phyloP scores from a whole-genome alignment of 2,329 filamentous ascomycete genomes.

The Sordariomycetes sp. region DNA sequence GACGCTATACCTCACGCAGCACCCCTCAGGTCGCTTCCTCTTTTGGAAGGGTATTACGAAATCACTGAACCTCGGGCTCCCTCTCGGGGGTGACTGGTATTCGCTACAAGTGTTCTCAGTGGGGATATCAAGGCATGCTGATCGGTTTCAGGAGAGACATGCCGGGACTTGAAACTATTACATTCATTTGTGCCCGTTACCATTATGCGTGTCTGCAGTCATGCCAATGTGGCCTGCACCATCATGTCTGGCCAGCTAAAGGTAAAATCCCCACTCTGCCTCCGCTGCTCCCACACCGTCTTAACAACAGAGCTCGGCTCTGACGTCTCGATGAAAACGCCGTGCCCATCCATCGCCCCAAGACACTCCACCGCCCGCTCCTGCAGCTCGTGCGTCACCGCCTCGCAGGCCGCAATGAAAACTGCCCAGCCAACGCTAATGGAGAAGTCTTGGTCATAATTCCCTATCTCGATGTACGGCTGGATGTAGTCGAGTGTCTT shows the following conservation, averaged over 20 bases:
- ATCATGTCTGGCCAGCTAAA: conserved; percentile 16
- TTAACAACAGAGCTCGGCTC: conserved; percentile 15
- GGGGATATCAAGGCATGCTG: too few relatives aligned
- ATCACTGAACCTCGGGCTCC: too few relatives aligned
- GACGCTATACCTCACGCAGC: too few relatives aligned
- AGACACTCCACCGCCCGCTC: conserved; percentile 14
- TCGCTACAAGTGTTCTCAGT: too few relatives aligned
- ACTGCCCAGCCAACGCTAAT: conserved; percentile 29
- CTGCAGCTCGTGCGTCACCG: conserved; percentile 22
- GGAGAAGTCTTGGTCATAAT: conserved; percentile 23
- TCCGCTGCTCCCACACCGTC: conserved; percentile 17
- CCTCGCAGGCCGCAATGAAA: conserved; percentile 31
- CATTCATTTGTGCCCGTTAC: too few relatives aligned
- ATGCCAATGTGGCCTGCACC: background rate
- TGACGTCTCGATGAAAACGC: conserved; percentile 14
- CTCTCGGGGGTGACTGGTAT: too few relatives aligned
- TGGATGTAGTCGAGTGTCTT: conserved; percentile 24
- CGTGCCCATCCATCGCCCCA: conserved; percentile 14
- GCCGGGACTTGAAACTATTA: too few relatives aligned
- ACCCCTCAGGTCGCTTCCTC: too few relatives aligned
- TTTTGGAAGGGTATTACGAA: too few relatives aligned
- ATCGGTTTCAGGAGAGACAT: too few relatives aligned
- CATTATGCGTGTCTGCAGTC: too few relatives aligned
- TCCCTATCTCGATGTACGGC: conserved; percentile 17
- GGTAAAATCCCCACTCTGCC: conserved; percentile 16